These are phyloP conservation scores for Trichophyton verrucosum DNA, from an alignment of 2,329 filamentous ascomycete species.

Conservation along the genomic window DNA sequence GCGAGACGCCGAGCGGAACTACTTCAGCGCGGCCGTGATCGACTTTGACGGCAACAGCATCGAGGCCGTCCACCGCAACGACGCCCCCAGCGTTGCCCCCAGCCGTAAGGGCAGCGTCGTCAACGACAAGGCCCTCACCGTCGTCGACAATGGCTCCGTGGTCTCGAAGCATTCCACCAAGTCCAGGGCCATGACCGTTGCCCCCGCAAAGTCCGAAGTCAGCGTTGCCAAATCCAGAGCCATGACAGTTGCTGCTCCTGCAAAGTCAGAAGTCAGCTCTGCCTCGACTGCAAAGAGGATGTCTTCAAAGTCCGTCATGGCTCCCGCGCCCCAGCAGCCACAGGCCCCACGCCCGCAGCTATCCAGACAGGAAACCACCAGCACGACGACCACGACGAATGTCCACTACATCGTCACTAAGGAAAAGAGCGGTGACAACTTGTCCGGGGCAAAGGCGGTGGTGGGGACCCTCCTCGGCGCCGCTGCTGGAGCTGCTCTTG, in stretches of 20 bases:
- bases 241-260: slow-evolving; percentile 20
- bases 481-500: slow-evolving; percentile 62
- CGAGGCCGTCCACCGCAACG: slow-evolving; percentile 52
- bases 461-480: slow-evolving; percentile 67
- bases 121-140: slow-evolving; percentile 20
- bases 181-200: slow-evolving; percentile 20
- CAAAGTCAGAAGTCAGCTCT: slow-evolving; percentile 22
- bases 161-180: slow-evolving; percentile 24
- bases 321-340: slow-evolving; percentile 12
- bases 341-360: slow-evolving; percentile 15
- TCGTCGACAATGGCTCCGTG: slow-evolving; percentile 28
- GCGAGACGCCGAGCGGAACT: slow-evolving; percentile 42
- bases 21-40: slow-evolving; percentile 52
- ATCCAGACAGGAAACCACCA: slow-evolving; percentile 12
- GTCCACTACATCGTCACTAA: slow-evolving; percentile 25
- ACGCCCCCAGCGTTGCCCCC: slow-evolving; percentile 7
- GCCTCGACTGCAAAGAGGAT: slow-evolving; percentile 15
- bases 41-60: slow-evolving; percentile 78
- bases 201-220: slow-evolving; percentile 19
- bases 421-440: slow-evolving; percentile 10
- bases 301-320: slow-evolving; percentile 11
- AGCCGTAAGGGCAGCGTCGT: slow-evolving; percentile 18
- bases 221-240: slow-evolving; percentile 17
- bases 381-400: slow-evolving; percentile 25
- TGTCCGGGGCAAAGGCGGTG: slow-evolving; percentile 46